Conservation (phyloP, 1,284 basidiomycete genomes). For the Ceratobasidium sp. region DNA sequence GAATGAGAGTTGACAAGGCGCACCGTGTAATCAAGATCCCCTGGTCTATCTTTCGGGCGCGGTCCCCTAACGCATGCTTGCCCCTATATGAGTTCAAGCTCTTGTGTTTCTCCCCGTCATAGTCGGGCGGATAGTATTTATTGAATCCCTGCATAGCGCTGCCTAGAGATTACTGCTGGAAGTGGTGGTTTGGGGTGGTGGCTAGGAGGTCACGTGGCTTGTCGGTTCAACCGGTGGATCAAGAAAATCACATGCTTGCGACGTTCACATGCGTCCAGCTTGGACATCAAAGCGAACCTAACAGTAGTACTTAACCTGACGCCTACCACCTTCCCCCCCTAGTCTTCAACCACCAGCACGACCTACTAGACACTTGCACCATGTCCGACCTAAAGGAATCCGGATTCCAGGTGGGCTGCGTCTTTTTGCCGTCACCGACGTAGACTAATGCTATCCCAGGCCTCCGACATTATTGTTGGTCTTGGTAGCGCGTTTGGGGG, state of each 20-base stretch:
- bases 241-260: slow-evolving; percentile 32
- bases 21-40: slow-evolving; percentile 90
- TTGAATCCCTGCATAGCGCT: slow-evolving; percentile 72
- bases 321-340: not conserved
- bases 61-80: slow-evolving; percentile 93
- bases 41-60: slow-evolving; percentile 93
- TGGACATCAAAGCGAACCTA: not conserved
- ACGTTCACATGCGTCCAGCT: slow-evolving; percentile 38
- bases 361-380: not conserved
- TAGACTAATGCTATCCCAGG: slow-evolving; percentile 59
- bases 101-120: slow-evolving; percentile 74
- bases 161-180: not conserved
- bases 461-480: slow-evolving; percentile 75
- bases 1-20: slow-evolving; percentile 50
- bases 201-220: slow-evolving; percentile 17
- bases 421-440: slow-evolving; percentile 9
- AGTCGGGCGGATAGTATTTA: slow-evolving; percentile 96
- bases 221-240: slow-evolving; percentile 5
- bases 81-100: slow-evolving; percentile 65
- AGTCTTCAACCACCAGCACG: not conserved
- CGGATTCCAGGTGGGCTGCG: slow-evolving; percentile 57
- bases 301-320: slow-evolving; percentile 2
- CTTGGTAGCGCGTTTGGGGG: slow-evolving; percentile 74
- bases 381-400: slow-evolving; percentile 59
- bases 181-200: not conserved